Evolutionary conservation across 2,329 filamentous ascomycete genomes (phyloP).

Genomic region (Sporothrix phasma): DNA sequence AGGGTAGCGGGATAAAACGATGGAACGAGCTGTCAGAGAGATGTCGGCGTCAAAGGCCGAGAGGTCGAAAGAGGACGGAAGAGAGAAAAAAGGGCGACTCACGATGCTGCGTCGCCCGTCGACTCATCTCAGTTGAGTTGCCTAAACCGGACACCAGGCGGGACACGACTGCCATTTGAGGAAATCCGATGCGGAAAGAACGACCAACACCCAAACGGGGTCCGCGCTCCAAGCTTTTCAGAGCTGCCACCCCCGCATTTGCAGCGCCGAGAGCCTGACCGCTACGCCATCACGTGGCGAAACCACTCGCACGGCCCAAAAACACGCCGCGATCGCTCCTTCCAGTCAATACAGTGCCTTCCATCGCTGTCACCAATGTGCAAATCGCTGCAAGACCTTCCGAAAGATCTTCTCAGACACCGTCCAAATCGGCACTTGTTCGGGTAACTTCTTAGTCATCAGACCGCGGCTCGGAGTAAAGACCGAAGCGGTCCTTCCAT

Average conservation of each 20-base stretch:
- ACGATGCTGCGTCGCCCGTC: not conserved
- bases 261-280: not conserved
- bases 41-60: not conserved
- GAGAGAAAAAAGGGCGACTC: not conserved
- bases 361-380: not conserved
- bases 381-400: not conserved
- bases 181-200: conserved; percentile 8
- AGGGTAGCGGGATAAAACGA: not conserved
- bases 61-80: not conserved
- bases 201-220: not conserved
- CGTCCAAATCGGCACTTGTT: conserved; percentile 12
- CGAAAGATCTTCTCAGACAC: conserved; percentile 9
- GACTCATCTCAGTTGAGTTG: not conserved
- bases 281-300: not conserved
- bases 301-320: too few species aligned
- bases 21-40: not conserved
- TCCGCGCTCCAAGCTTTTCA: not conserved
- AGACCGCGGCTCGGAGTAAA: not conserved
- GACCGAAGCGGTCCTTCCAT: not conserved
- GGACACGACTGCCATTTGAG: conserved; percentile 9
- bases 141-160: conserved; percentile 1
- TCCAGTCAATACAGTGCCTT: not conserved
- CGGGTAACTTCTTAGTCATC: conserved; percentile 11
- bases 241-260: not conserved
- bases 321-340: not conserved